These are phyloP conservation scores for Noccaea bulbosa DNA, from an alignment of 345 rosid species.

Conservation along the genomic window DNA sequence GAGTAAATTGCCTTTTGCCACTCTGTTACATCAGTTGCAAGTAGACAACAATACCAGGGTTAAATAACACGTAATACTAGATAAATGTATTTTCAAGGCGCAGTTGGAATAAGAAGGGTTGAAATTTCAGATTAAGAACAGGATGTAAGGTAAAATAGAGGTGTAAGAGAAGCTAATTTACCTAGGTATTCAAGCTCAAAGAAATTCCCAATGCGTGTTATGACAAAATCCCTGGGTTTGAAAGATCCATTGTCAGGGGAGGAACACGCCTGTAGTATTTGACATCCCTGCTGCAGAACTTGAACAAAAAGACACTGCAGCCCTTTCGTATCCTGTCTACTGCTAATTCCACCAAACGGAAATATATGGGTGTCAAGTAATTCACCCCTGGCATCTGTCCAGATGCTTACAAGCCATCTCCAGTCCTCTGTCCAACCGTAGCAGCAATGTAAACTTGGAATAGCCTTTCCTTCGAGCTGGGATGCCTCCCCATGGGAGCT, in stretches of 20 bases:
- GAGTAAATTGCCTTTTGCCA: slow-evolving; percentile 98
- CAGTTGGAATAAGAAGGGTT: background rate
- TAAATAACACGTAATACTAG: slow-evolving; percentile 5
- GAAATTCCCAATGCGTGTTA: slow-evolving; percentile 88
- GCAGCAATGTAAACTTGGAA: slow-evolving; percentile 93
- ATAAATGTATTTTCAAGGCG: background rate
- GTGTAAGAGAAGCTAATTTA: slow-evolving; percentile 43
- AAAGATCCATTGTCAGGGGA: slow-evolving; percentile 73
- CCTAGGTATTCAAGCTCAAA: slow-evolving; percentile 98
- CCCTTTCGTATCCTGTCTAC: slow-evolving; percentile 99
- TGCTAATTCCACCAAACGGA: slow-evolving; percentile 98
- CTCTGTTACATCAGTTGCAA: slow-evolving; percentile 56
- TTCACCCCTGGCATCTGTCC: slow-evolving; percentile 99
- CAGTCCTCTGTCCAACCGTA: slow-evolving; percentile 99
- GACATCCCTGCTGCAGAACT: slow-evolving; percentile 98
- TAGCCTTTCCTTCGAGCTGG: slow-evolving; percentile 71
- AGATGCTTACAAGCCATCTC: slow-evolving; percentile 98
- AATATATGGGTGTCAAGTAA: slow-evolving; percentile 93
- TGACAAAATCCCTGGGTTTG: slow-evolving; percentile 92
- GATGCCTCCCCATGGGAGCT: slow-evolving; percentile 73
- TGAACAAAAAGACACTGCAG: slow-evolving; percentile 95
- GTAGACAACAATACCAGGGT: slow-evolving; percentile 21
- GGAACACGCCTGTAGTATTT: slow-evolving; percentile 85
- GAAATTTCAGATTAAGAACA: slow-evolving; percentile 13
- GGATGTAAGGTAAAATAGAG: slow-evolving; percentile 15